Percentiles rank a stretch among this genome's conserved stretches.
These are phyloP conservation scores for Sechiopsis laciniata DNA, from an alignment of 306 rosid species.

Conservation along the genomic window DNA sequence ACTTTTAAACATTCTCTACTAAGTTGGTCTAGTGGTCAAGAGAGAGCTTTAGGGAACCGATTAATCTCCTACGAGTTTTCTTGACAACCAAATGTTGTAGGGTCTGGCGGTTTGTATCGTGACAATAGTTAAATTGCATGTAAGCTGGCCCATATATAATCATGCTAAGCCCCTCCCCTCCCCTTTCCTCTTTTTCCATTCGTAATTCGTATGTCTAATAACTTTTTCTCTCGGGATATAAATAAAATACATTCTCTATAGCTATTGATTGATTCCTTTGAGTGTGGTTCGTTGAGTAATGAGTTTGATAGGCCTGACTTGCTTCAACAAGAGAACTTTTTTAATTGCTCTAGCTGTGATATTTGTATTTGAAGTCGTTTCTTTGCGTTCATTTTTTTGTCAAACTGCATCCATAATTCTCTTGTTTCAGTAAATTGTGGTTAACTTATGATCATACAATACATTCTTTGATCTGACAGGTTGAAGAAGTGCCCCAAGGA, in stretches of 20 bases:
- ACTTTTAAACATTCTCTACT: too few species aligned
- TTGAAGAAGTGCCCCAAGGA: slow-evolving; percentile 46
- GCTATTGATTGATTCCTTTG: neutral
- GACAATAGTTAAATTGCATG: too few species aligned
- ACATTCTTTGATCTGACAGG: slow-evolving; percentile 34
- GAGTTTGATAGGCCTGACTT: neutral
- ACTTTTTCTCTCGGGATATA: too few species aligned
- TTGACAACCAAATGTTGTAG: too few species aligned
- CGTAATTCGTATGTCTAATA: too few species aligned
- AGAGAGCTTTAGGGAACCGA: too few species aligned
- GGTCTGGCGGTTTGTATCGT: too few species aligned
- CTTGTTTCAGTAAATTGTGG: neutral
- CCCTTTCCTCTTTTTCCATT: too few species aligned
- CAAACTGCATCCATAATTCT: neutral
- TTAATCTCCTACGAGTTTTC: too few species aligned
- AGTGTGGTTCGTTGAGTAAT: neutral
- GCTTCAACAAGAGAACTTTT: neutral
- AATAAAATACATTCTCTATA: neutral
- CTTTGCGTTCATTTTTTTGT: neutral
- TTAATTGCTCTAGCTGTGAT: neutral
- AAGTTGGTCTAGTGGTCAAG: too few species aligned
- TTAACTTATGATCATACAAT: slow-evolving; percentile 7
- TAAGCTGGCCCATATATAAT: too few species aligned
- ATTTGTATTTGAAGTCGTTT: neutral
- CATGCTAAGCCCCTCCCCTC: too few species aligned